Evolutionary conservation across 2,329 filamentous ascomycete genomes (phyloP), one percentile per base, ranked within the genome.

Genomic region (Pseudocercospora fijiensis): DNA sequence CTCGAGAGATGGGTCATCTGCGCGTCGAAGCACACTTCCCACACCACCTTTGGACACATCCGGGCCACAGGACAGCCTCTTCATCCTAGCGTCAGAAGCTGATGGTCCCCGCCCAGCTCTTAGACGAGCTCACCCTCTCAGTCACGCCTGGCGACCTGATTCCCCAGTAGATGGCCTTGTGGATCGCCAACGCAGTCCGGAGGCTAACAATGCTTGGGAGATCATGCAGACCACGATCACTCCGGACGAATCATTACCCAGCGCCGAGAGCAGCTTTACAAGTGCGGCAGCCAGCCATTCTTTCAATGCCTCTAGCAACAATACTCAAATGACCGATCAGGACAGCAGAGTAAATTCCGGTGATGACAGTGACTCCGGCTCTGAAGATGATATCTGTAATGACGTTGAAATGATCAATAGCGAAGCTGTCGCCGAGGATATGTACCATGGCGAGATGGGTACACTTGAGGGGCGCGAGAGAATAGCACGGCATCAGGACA

Each of bases 181-280:
- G 41, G 92, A 96, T 77, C 89, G 92, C 63, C 86, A 91, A 67
- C 87, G 92, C 70, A 96, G 92, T 76, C 79, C 91, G n/a, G 88
- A 89, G 0, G 88, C 89, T 5, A 79, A 81, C 57, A 79, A 78
- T 49, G 82, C 84, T 57, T 97, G 93, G 93, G 89, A 94, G 64
- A 91, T 88, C 2, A 86, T 97, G 59, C 81, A 92, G 62, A 88
- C 85, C 6, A 96, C 91, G 0, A 84, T 97, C 65, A 88, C 90
- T 0, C 91, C 91, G 0, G 92, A 96, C 75, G 87, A 89, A 16
- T 89, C 91, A 65, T 84, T 91, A 2, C 91, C 92, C 0, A 96
- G 90, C 70, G 85, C 87, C 1, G 87, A 90, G 28, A 93, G 92
- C 0, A 96, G 92, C 0, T 96, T 96, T 75, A 85, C 88, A 0